Evolutionary conservation across 768 basidiomycete genomes (phyloP).

Genomic region (Baorangia bicolor): DNA sequence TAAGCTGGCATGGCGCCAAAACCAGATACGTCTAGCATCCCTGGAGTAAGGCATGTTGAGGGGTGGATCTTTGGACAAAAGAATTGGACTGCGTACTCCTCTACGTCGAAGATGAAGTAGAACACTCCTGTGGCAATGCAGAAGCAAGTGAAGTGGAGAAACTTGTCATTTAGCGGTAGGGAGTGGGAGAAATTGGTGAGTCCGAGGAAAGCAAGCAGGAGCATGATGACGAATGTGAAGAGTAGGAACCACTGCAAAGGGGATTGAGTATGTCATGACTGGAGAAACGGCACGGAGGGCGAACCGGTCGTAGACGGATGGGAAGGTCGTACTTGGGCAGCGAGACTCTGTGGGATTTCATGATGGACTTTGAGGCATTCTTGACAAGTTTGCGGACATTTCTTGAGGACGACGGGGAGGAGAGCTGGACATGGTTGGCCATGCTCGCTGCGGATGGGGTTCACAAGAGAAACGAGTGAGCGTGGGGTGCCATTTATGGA

Average conservation of each 20-base stretch:
- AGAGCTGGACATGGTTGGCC: constrained; percentile 8
- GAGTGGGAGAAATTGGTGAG: constrained; percentile 68
- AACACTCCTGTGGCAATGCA: constrained; percentile 73
- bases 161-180: constrained; percentile 74
- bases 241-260: constrained; percentile 72
- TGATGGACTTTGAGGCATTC: constrained; percentile 54
- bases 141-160: constrained; percentile 79
- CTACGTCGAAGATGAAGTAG: constrained; percentile 86
- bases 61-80: background rate
- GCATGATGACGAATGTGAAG: constrained; percentile 67
- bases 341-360: constrained; percentile 66
- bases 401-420: constrained; percentile 9
- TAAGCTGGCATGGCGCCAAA: constrained; percentile 73
- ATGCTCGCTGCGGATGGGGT: constrained; percentile 6
- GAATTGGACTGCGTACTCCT: constrained; percentile 58
- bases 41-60: constrained; percentile 36
- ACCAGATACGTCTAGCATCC: constrained; percentile 79
- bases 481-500: background rate
- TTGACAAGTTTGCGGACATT: constrained; percentile 38
- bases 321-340: constrained; percentile 71
- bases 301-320: constrained; percentile 68
- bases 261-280: constrained; percentile 5
- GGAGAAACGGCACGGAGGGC: constrained; percentile 9
- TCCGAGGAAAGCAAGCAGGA: constrained; percentile 70
- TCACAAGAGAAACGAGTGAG: background rate